Evolutionary conservation across 2,329 filamentous ascomycete species (phyloP), one percentile per base, ranked within the genome.

Genomic region (Dactylellina haptotyla): DNA sequence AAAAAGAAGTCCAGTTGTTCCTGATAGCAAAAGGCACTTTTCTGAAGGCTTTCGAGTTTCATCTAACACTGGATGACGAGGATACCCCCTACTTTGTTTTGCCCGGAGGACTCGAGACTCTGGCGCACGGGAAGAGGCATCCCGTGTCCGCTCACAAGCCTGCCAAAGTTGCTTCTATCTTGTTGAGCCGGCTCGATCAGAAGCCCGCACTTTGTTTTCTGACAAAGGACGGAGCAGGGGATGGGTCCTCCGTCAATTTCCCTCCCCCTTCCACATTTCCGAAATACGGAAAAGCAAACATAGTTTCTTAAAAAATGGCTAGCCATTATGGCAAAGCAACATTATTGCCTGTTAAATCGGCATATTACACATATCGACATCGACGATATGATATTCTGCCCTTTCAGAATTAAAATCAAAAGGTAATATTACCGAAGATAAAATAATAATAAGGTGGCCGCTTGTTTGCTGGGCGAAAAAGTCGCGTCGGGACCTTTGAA

Each of bases 211-310:
- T 45, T 62, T 63, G 41, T 64, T 72, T 65, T 72, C 67, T 59
- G 45, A 59, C 66, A 64, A 46, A 54, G 48, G 28, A 53, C 63
- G 56, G 59, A 65, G 67, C 67, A 72, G 59, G 67, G 67, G 59
- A 65, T 65, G 43, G 58, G 59, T 46, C 53, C 67, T 72, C 67
- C 67, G 54, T 65, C 59, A 72, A 65, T 72, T 72, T 65, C 67
- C 63, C 45, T 59, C 53, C 67, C 67, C 67, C 67, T 72, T 72
- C 67, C 67, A 72, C 67, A 72, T 72, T 72, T 72, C 67, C 67
- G 67, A 72, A 64, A 43, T 30, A 10, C n/a, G 25, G 45, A 72
- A 65, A 72, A 71, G 66, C 66, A 71, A 71, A 64, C 56, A 56
- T 41, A n/a, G n/a, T n/a, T 43, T 41, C 32, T 54, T 30, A 26